Evolutionary conservation across 225 moss, liverwort and hornwort species (phyloP).

Genomic region (Lunularia cruciata): DNA sequence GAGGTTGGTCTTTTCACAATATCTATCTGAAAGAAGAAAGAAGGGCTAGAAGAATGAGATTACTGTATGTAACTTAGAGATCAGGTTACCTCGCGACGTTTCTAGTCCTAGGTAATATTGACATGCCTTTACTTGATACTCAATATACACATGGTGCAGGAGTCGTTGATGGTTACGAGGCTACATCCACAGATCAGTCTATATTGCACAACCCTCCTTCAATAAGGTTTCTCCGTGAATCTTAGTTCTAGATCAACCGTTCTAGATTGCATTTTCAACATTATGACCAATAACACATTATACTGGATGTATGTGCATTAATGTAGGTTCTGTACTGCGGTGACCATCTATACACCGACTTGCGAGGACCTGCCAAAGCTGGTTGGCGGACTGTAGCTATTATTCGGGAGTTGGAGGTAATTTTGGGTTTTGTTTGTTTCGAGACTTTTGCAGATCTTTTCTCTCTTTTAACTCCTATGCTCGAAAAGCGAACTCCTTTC

Average conservation of each 20-base stretch:
- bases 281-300: background rate
- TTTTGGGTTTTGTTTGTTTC: background rate
- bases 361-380: slow-evolving; percentile 93
- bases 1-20: slow-evolving; percentile 49
- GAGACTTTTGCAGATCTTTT: too few relatives aligned
- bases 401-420: slow-evolving; percentile 92
- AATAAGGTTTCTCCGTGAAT: too few relatives aligned
- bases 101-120: too few relatives aligned
- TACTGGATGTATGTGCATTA: background rate
- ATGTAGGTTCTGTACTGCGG: slow-evolving; percentile 85
- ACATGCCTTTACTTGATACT: too few relatives aligned
- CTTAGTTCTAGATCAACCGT: too few relatives aligned
- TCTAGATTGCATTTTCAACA: too few relatives aligned
- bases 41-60: background rate
- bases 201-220: too few relatives aligned
- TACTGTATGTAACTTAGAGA: background rate
- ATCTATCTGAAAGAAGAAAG: too few relatives aligned
- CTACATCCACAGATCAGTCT: background rate
- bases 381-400: slow-evolving; percentile 94
- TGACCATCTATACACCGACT: slow-evolving; percentile 87
- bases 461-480: too few relatives aligned
- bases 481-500: too few relatives aligned
- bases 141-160: too few relatives aligned
- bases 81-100: too few relatives aligned
- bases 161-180: background rate